A percentile compares a stretch with the other conserved stretches of the same genome.
Evolutionary conservation across 345 rosid genomes (phyloP).

Genomic region (Diplotaxis tenuifolia): DNA sequence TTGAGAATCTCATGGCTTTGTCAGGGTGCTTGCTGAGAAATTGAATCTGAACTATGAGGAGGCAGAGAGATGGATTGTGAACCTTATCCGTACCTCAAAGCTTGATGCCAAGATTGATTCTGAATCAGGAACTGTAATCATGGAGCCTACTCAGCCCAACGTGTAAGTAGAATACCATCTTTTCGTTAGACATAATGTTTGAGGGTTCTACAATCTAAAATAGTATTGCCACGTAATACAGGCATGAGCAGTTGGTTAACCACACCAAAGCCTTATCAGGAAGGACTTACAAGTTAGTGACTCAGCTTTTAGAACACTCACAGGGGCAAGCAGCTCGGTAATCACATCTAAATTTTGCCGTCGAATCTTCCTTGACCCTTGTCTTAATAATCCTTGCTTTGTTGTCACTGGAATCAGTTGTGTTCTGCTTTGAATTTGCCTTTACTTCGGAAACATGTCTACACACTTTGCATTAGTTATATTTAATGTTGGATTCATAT

Average conservation of each 20-base stretch:
- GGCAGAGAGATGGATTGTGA: constrained; percentile 97
- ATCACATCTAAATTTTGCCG: constrained; percentile 28
- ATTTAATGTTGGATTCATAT: constrained; percentile 20
- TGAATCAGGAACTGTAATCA: constrained; percentile 67
- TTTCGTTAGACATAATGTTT: background rate
- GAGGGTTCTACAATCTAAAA: background rate
- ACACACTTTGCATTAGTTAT: background rate
- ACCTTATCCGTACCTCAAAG: constrained; percentile 89
- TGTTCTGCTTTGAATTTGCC: constrained; percentile 4
- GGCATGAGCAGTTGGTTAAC: constrained; percentile 93
- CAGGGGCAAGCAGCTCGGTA: constrained; percentile 73
- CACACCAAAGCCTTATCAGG: constrained; percentile 86
- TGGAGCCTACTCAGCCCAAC: constrained; percentile 83
- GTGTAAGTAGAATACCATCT: constrained; percentile 55
- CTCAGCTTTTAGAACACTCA: constrained; percentile 74
- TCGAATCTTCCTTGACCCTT: background rate
- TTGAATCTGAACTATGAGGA: constrained; percentile 88
- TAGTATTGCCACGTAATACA: constrained; percentile 24
- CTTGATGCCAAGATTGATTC: constrained; percentile 95
- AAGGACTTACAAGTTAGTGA: constrained; percentile 82
- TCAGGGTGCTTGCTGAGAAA: constrained; percentile 89
- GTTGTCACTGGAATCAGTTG: background rate
- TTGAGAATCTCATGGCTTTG: constrained; percentile 3
- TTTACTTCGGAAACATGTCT: background rate
- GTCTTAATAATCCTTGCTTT: background rate